Evolutionary conservation across 352 stramenopile species (phyloP), one percentile per base, ranked within the genome.

Genomic region (Pilasporangium apinafurcum): DNA sequence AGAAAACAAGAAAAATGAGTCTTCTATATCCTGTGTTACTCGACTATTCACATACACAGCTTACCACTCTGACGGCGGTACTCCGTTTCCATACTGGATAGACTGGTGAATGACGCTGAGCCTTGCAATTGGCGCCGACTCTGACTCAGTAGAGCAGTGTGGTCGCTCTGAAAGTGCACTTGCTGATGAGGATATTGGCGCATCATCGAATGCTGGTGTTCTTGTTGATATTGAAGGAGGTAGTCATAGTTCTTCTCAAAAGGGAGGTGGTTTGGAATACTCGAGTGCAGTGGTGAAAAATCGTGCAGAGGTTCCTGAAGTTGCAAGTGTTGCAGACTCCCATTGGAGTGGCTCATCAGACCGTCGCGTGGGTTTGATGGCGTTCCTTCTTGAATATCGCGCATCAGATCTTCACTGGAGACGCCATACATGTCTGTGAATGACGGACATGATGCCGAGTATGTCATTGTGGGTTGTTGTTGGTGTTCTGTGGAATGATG

Each of bases 41-140:
- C n/a, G 13, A 29, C n/a, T 17, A 17, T 28, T 9, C 8, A 28
- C 24, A 17, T 9, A 34, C 21, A 36, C 3, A 37, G 10, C 18
- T 60, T 62, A 74, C 63, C 63, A 8, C 56, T 45, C 24, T 70
- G 72, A 8, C 73, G 62, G 31, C 65, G 61, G 44, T 75, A 72
- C 37, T 86, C 73, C 14, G 54, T 68, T 51, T 86, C 73, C 77
- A 89, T 89, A 34, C 59, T 86, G 10, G 77, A 74, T 24, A 89
- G 52, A 22, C 55, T 83, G 26, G 77, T 86, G 48, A 84, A 85
- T 25, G 77, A 89, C 41, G 76, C 68, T 20, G 77, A 89, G 21
- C 62, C 68, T 48, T 86, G 73, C 8, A 89, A 57, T 35, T 50
- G 66, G 2, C 73, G 71, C 16, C 53, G 54, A 8, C 37, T 45